Percentiles rank a stretch among this genome's conserved stretches.
These are phyloP conservation scores for Raffaelea albimanens DNA, from an alignment of 2,329 filamentous ascomycete species.

Conservation along the genomic window DNA sequence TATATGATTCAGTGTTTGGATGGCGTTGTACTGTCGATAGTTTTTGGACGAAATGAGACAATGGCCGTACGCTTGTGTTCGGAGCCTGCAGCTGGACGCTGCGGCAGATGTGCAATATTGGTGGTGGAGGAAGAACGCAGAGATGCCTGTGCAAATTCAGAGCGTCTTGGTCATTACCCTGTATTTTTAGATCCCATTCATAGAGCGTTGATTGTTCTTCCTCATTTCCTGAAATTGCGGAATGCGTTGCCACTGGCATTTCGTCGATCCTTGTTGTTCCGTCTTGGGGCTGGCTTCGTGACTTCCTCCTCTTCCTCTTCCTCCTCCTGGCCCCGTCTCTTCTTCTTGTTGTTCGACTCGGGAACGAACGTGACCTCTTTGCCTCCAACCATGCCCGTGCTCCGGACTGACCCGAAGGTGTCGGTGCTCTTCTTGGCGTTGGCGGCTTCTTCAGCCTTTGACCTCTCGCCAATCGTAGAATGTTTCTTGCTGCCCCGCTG, in stretches of 20 bases:
- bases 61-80: no score
- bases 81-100: no score
- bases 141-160: no score
- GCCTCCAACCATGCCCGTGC: slow-evolving; percentile 40
- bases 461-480: no score
- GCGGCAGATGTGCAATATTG: neutral
- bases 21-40: no score
- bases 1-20: no score
- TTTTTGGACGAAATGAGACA: no score
- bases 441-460: no score
- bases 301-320: slow-evolving; percentile 18
- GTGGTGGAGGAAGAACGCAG: neutral
- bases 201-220: neutral
- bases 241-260: slow-evolving; percentile 73
- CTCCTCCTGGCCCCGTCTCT: no score
- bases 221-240: slow-evolving; percentile 40
- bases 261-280: slow-evolving; percentile 38
- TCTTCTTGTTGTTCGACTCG: slow-evolving; percentile 41
- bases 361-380: slow-evolving; percentile 67
- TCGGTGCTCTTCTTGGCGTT: no score
- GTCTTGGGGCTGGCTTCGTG: slow-evolving; percentile 17
- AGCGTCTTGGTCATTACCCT: neutral
- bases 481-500: slow-evolving; percentile 36
- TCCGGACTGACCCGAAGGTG: no score
- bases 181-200: slow-evolving; percentile 2